Conservation (phyloP, 2,329 filamentous ascomycete species). For the Aciculosporium take region DNA sequence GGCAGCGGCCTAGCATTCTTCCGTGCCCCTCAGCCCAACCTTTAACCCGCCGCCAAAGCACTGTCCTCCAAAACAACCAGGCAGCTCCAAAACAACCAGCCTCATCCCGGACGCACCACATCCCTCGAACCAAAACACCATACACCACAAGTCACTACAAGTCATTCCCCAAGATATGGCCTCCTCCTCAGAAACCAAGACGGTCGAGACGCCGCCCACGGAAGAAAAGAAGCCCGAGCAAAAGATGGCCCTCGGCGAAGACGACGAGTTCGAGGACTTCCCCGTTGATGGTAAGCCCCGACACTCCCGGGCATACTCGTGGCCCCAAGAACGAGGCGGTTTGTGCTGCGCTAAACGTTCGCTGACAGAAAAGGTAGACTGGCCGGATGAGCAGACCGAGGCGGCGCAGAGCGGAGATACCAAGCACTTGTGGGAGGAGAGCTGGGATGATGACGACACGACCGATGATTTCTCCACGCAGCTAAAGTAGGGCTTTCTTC, state of each 20-base stretch:
- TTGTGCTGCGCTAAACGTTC: background rate
- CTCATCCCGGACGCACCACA: no score
- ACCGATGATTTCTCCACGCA: constrained; percentile 93
- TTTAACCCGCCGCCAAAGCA: no score
- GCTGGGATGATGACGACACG: constrained; percentile 97
- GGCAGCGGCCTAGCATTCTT: background rate
- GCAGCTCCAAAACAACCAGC: constrained; percentile 2
- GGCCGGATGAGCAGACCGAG: constrained; percentile 83
- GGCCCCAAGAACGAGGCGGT: no score
- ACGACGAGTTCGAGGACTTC: constrained; percentile 99
- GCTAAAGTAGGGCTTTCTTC: constrained; percentile 54
- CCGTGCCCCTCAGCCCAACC: background rate
- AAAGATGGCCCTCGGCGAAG: constrained; percentile 68
- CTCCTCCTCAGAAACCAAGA: constrained; percentile 13
- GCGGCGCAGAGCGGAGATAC: constrained; percentile 55
- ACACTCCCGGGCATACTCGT: background rate
- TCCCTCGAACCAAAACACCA: background rate
- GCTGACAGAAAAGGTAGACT: constrained; percentile 44
- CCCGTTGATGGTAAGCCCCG: constrained; percentile 67
- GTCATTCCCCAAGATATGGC: constrained; percentile 3
- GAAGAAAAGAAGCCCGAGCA: constrained; percentile 24
- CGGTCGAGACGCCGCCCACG: constrained; percentile 15
- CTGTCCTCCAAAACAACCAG: no score
- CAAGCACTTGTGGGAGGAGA: constrained; percentile 93
- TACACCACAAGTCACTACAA: no score